Conservation (phyloP, 306 rosid genomes). For the Citrullus colocynthis region DNA sequence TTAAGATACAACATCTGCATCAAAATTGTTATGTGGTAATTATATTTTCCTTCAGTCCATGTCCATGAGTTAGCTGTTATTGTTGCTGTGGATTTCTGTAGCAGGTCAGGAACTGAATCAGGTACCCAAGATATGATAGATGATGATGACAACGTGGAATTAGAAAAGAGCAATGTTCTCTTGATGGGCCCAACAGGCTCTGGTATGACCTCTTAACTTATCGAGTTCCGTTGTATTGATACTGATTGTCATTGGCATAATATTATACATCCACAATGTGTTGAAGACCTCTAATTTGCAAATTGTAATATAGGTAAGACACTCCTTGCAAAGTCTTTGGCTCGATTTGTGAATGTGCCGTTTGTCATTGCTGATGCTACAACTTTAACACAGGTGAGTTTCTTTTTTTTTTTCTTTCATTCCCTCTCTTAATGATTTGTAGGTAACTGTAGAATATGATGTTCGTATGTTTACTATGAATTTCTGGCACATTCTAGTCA, state of each 20-base stretch:
- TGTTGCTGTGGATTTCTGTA: slow-evolving; percentile 10
- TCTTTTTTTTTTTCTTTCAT: slow-evolving; percentile 1
- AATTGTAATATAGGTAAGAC: slow-evolving; percentile 71
- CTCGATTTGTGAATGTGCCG: slow-evolving; percentile 96
- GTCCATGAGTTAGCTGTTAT: not conserved
- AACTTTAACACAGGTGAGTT: slow-evolving; percentile 83
- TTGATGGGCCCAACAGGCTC: slow-evolving; percentile 99
- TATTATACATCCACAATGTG: not conserved
- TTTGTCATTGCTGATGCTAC: slow-evolving; percentile 96
- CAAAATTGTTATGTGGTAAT: not conserved
- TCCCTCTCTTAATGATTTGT: not conserved
- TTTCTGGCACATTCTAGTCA: not conserved
- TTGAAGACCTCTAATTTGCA: slow-evolving; percentile 20
- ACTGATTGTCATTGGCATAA: not conserved
- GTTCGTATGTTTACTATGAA: not conserved
- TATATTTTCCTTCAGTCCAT: not conserved
- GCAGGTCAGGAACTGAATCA: slow-evolving; percentile 48
- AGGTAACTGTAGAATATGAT: not conserved
- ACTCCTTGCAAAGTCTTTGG: slow-evolving; percentile 84
- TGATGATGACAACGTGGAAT: slow-evolving; percentile 68
- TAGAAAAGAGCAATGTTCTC: slow-evolving; percentile 97
- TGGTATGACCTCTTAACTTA: slow-evolving; percentile 31
- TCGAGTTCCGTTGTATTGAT: not conserved
- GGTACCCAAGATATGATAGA: slow-evolving; percentile 33
- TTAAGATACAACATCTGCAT: not conserved